phyloP scores from a whole-genome alignment of 2,329 filamentous ascomycete species.

The Colletotrichum sp. region DNA sequence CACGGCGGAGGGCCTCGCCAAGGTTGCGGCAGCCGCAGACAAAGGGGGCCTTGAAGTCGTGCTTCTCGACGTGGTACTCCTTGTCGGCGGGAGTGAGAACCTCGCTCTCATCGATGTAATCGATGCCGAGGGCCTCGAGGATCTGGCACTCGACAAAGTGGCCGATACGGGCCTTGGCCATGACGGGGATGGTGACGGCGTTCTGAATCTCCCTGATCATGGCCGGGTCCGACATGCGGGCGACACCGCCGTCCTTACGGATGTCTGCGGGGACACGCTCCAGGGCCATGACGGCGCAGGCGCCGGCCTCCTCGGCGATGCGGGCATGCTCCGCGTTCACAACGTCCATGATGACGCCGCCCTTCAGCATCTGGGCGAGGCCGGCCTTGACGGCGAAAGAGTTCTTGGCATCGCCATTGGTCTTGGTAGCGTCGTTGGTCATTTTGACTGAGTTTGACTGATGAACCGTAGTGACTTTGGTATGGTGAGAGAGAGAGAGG shows the following conservation, averaged over 20 bases:
- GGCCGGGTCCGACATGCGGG: slow-evolving; percentile 92
- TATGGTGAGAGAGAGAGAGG: not conserved
- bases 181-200: slow-evolving; percentile 95
- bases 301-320: slow-evolving; percentile 96
- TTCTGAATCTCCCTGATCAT: slow-evolving; percentile 97
- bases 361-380: slow-evolving; percentile 97
- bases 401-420: slow-evolving; percentile 35
- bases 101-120: slow-evolving; percentile 99
- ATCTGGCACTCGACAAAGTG: slow-evolving; percentile 99
- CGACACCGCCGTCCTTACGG: slow-evolving; percentile 87
- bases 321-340: slow-evolving; percentile 91
- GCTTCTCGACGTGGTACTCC: slow-evolving; percentile 90
- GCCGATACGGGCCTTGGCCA: slow-evolving; percentile 98
- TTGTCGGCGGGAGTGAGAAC: slow-evolving; percentile 95
- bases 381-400: slow-evolving; percentile 93
- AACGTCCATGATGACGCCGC: slow-evolving; percentile 99
- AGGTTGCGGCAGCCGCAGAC: slow-evolving; percentile 96
- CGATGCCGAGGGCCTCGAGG: slow-evolving; percentile 90
- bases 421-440: slow-evolving; percentile 22
- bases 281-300: slow-evolving; percentile 96
- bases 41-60: slow-evolving; percentile 82
- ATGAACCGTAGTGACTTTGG: not conserved
- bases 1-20: slow-evolving; percentile 88
- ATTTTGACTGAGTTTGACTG: not conserved
- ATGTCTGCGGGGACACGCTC: slow-evolving; percentile 98